Evolutionary conservation across 441 rosid species (phyloP), one percentile per base, ranked within the genome.

Genomic region (Gossypium davidsonii): DNA sequence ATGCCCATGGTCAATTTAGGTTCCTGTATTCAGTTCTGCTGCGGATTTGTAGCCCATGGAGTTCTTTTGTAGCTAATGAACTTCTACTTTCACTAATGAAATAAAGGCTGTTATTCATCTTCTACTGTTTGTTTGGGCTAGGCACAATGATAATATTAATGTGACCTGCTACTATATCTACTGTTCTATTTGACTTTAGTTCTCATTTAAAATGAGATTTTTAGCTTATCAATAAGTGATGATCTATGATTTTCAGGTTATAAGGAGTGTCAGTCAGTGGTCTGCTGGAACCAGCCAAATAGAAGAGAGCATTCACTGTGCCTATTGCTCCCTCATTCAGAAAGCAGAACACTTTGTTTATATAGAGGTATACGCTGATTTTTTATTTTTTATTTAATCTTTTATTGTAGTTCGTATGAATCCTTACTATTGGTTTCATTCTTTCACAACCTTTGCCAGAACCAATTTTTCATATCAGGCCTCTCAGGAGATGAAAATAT

Each of bases 381-480:
- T 63, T 69, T 42, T 72, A 11, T 31, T 31, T 31, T 31, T 4
- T 4, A 4, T 31, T 31, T 31, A 48, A 51, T 67, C 63, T 69
- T 77, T 46, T 62, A 21, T 28, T 49, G 59, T 6, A 72, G 55
- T 48, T 61, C 46, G 9, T 34, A 37, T 23, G 46, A 56, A 57
- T 64, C 78, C 87, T 91, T 79, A 86, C 87, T 74, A 63, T 21
- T 77, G 67, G 67, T 71, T 76, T 79, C 69, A 72, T 83, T 82
- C 73, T 79, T 68, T 84, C 87, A 78, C 80, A 63, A 78, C 77
- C 28, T 71, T 82, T 83, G 84, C 84, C 91, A 96, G 99, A 96
- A 96, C 89, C 98, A 93, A 80, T 96, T 96, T 85, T 93, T 96
- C 77, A 92, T 96, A 84, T 96, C 98, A 86, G 98, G 99, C 76